Evolutionary conservation across 257 asterid species (phyloP).

Genomic region (Solanum etuberosum): DNA sequence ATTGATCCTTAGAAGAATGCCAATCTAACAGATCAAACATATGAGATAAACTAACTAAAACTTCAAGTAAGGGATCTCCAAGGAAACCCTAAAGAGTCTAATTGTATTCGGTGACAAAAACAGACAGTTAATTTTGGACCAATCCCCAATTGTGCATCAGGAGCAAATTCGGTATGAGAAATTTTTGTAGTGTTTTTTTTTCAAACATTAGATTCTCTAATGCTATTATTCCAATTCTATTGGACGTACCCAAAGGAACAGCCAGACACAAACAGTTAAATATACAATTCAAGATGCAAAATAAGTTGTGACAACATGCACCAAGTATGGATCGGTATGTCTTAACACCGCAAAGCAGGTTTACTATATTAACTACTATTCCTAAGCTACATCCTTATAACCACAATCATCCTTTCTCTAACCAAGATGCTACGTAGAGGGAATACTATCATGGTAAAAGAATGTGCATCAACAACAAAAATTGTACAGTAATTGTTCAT

Average conservation of each 20-base stretch:
- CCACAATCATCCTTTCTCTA: not conserved
- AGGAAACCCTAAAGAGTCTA: not conserved
- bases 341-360: not conserved
- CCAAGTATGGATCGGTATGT: not conserved
- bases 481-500: not conserved
- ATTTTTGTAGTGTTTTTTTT: not conserved
- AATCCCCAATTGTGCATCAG: too few relatives aligned
- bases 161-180: not conserved
- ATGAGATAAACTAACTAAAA: not conserved
- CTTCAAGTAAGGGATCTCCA: not conserved
- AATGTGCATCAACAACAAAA: not conserved
- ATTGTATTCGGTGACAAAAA: not conserved
- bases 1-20: not conserved
- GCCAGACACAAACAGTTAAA: not conserved
- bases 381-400: not conserved
- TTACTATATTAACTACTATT: not conserved
- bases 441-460: not conserved
- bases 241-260: not conserved
- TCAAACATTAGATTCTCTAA: not conserved
- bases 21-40: not conserved
- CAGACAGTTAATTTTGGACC: not conserved
- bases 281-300: not conserved
- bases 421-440: not conserved
- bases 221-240: not conserved
- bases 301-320: not conserved